phyloP scores from a whole-genome alignment of 768 basidiomycete genomes.

The Punctularia strigosozonata region DNA sequence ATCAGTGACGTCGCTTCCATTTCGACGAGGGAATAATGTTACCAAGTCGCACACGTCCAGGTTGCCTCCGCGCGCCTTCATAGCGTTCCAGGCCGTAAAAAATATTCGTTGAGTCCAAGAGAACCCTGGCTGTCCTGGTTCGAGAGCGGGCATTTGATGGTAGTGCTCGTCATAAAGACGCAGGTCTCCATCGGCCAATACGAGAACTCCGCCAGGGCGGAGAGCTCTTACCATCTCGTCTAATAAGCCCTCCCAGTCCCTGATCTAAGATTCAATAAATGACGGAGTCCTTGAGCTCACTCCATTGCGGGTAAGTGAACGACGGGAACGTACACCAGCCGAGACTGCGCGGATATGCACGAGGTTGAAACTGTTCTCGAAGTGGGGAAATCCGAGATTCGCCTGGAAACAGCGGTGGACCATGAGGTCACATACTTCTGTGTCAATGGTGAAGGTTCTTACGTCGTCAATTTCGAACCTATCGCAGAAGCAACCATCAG shows the following conservation, averaged over 20 bases:
- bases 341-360: constrained; percentile 19
- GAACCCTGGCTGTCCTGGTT: constrained; percentile 12
- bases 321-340: constrained; percentile 14
- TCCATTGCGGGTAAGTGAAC: background rate
- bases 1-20: too few species aligned
- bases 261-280: constrained; percentile 12
- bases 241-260: constrained; percentile 17
- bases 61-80: constrained; percentile 18
- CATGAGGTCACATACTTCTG: background rate
- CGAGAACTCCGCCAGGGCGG: constrained; percentile 19
- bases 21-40: too few species aligned
- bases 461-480: constrained; percentile 26
- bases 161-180: constrained; percentile 19
- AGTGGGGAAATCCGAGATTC: constrained; percentile 23
- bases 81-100: constrained; percentile 19
- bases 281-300: background rate
- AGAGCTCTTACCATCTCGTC: constrained; percentile 15
- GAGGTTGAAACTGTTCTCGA: constrained; percentile 17
- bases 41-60: constrained; percentile 15
- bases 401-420: constrained; percentile 11
- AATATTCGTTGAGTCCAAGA: constrained; percentile 19
- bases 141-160: constrained; percentile 12
- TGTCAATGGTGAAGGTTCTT: constrained; percentile 1
- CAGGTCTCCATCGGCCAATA: constrained; percentile 21
- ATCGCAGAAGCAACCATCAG: background rate